Conservation (phyloP, 441 rosid genomes). For the Melastoma candidum region DNA sequence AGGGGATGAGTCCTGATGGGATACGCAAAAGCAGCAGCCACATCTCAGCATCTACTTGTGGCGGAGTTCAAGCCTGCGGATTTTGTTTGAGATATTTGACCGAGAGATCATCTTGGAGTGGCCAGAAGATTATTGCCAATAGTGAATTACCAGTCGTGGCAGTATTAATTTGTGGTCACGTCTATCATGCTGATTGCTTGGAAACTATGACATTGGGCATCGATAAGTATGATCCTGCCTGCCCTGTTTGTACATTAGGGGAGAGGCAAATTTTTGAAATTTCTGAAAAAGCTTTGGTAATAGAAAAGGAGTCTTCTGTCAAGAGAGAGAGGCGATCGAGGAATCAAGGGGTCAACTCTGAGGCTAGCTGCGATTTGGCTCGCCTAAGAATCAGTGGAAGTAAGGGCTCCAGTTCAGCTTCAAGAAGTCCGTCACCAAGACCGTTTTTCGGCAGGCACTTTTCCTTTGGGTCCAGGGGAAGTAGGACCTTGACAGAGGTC, state of each 20-base stretch:
- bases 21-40: slow-evolving; percentile 34
- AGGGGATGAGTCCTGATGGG: slow-evolving; percentile 39
- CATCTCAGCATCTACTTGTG: slow-evolving; percentile 32
- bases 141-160: slow-evolving; percentile 69
- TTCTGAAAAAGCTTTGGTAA: slow-evolving; percentile 73
- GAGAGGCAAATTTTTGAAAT: slow-evolving; percentile 63
- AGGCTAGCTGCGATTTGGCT: slow-evolving; percentile 21
- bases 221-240: slow-evolving; percentile 77
- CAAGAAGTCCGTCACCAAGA: slow-evolving; percentile 41
- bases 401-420: slow-evolving; percentile 58
- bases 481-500: slow-evolving; percentile 38
- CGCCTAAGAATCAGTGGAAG: slow-evolving; percentile 26
- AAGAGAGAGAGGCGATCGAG: slow-evolving; percentile 53
- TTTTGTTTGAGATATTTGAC: slow-evolving; percentile 74
- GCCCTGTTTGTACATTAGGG: slow-evolving; percentile 88
- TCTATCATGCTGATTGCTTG: slow-evolving; percentile 92
- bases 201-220: slow-evolving; percentile 77
- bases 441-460: slow-evolving; percentile 77
- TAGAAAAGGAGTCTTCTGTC: slow-evolving; percentile 61
- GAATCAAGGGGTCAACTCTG: slow-evolving; percentile 20
- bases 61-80: slow-evolving; percentile 67
- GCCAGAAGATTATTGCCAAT: slow-evolving; percentile 53
- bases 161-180: slow-evolving; percentile 81
- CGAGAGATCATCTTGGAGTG: slow-evolving; percentile 71
- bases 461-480: slow-evolving; percentile 54